Evolutionary conservation across 2,329 filamentous ascomycete species (phyloP), one percentile per base, ranked within the genome.

Genomic region (Aspergillus pseudonomiae): DNA sequence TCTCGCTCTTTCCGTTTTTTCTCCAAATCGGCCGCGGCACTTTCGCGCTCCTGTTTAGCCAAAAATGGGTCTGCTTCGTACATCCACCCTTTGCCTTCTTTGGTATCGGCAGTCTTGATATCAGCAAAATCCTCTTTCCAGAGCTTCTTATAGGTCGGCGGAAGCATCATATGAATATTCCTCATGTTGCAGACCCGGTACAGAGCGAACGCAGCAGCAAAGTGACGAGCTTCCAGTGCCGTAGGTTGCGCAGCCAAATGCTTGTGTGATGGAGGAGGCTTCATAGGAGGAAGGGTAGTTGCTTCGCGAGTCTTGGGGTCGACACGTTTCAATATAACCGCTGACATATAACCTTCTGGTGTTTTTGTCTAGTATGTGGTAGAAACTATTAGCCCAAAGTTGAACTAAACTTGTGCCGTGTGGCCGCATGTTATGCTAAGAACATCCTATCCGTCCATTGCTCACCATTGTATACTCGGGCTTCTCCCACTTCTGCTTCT

Each of bases 51-150:
- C 68, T 89, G 86, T 67, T 91, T 84, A 0, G 92, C 89, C 64
- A 89, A 86, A 80, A 99, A 99, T 0, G 95, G 95, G 73, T 99
- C 95, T 12, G 93, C 93, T 70, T 96, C 94, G 77, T 98, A 99
- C 86, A 96, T 89, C 91, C 94, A 97, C 0, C 82, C 90, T 67
- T 87, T 87, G 7, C 86, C 93, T 48, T 92, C 89, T 73, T 89
- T 91, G 56, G 92, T 82, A 71, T 97, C 94, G 69, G 89, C 86
- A 67, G 87, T 88, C 79, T 97, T 98, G 67, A 98, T 81, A 4
- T 88, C 86, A 66, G 91, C 87, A 69, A 99, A 97, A 63, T 94
- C 89, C 6, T 87, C 87, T 75, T 96, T 96, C 95, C 95, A 99
- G 48, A 97, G 81, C 67, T 92, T 88, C 73, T 90, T 91, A 79